Evolutionary conservation across 202 grass and related monocot genomes (phyloP).

Genomic region (Carex sylvatica): DNA sequence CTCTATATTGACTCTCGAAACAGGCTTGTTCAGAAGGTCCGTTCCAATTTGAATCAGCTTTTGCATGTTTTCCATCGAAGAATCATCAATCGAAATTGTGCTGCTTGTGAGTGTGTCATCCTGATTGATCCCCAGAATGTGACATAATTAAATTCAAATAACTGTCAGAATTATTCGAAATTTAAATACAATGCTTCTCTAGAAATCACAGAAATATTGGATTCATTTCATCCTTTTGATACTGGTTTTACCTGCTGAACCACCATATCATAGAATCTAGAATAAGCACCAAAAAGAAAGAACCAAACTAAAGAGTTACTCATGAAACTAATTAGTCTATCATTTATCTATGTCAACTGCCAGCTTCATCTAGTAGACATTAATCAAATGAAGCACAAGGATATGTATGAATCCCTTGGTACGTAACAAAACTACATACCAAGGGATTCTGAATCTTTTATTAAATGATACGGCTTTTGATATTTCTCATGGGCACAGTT

Average conservation of each 20-base stretch:
- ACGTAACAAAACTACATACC: not conserved
- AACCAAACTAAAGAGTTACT: not conserved
- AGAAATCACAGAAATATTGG: not conserved
- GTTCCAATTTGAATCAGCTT: conserved; percentile 49
- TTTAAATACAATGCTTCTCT: not conserved
- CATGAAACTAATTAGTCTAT: not conserved
- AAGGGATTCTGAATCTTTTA: no score
- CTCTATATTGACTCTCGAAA: conserved; percentile 56
- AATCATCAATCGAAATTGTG: conserved; percentile 45
- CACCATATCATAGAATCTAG: not conserved
- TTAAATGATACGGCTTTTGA: no score
- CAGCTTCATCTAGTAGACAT: not conserved
- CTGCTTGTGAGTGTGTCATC: conserved; percentile 44
- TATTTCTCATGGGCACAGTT: no score
- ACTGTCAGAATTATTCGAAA: no score
- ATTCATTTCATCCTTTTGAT: not conserved
- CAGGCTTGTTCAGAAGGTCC: conserved; percentile 35
- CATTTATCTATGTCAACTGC: not conserved
- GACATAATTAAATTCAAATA: not conserved
- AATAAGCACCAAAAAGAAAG: not conserved
- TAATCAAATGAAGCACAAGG: no score
- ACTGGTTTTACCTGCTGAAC: not conserved
- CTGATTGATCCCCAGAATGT: conserved; percentile 21
- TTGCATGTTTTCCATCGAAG: conserved; percentile 45
- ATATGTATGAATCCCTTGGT: not conserved